phyloP scores from a whole-genome alignment of 2,329 filamentous ascomycete species.

The Cladorrhinum sp. region DNA sequence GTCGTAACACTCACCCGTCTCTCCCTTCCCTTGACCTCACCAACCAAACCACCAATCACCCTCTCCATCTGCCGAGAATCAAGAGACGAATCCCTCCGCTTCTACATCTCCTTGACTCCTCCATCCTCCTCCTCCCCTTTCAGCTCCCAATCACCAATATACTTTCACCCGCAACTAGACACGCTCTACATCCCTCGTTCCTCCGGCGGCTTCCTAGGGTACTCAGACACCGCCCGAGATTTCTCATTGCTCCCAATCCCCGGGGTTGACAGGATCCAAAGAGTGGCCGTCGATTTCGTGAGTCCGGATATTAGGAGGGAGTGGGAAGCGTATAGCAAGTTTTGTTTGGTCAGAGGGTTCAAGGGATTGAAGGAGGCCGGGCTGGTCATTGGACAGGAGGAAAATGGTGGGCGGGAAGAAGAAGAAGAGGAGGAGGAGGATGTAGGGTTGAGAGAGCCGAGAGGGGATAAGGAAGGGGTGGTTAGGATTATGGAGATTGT shows the following conservation, averaged over 20 bases:
- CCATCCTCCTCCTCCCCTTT: too few species aligned
- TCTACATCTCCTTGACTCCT: slow-evolving; percentile 36
- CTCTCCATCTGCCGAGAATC: slow-evolving; percentile 43
- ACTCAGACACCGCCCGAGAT: slow-evolving; percentile 41
- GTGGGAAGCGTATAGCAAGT: slow-evolving; percentile 52
- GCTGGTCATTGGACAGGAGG: slow-evolving; percentile 31
- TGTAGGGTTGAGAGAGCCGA: slow-evolving; percentile 33
- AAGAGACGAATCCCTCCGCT: slow-evolving; percentile 38
- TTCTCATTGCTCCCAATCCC: slow-evolving; percentile 35
- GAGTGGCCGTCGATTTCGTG: slow-evolving; percentile 47
- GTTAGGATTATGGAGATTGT: slow-evolving; percentile 26
- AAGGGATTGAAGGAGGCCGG: slow-evolving; percentile 38
- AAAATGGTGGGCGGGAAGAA: too few species aligned
- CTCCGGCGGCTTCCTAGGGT: slow-evolving; percentile 35
- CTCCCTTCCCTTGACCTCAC: slow-evolving; percentile 21
- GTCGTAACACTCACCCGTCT: slow-evolving; percentile 42
- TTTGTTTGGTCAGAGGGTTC: slow-evolving; percentile 43
- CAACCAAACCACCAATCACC: slow-evolving; percentile 39
- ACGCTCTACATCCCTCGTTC: slow-evolving; percentile 37
- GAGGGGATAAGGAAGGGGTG: slow-evolving; percentile 20
- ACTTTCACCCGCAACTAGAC: slow-evolving; percentile 39
- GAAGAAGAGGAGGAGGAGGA: slow-evolving; percentile 24
- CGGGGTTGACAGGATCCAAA: slow-evolving; percentile 34
- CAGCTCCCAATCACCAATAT: slow-evolving; percentile 35
- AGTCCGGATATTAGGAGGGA: slow-evolving; percentile 42